Base-by-base conservation (phyloP, 1,139 yeast species). In the Kodamaea sp. region DNA sequence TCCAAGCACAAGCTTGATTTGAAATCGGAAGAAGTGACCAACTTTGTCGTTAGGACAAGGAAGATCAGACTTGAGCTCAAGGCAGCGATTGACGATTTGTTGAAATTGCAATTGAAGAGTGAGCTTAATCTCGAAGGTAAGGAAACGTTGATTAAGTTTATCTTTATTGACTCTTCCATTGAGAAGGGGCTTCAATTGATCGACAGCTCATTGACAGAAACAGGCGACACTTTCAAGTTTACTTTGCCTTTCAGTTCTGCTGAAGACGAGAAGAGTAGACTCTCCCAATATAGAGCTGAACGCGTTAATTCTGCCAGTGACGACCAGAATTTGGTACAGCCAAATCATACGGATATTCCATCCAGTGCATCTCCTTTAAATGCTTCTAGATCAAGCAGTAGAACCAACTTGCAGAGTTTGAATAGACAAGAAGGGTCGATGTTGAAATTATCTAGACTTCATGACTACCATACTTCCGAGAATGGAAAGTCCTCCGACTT, bases 131-230 rank as follows among this genome's bases (percentile, higher is more conserved):
- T 78, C 4, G 84, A 82, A 46, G 92, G 90, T 8, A 83, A 83
- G 49, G 94, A 83, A 50, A 78, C 87, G 0, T 62, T 84, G 35
- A 70, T 84, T 24, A 66, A 88, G 44, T 73, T 83, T 43, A 78
- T 86, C 39, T 74, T 79, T 41, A 68, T 83, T 36, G 89, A 83
- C 55, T 76, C 83, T 7, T 78, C 89, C 8, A 70, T 84, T 34
- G 84, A 80, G 44, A 80, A 78, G 47, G 87, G 86, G 1, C 52
- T 82, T 26, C 69, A 71, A 40, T 59, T 83, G 43, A 63, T 83
- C 40, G 76, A 69, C 43, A 53, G 53, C 18, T 60, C 65, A 1
- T 56, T 66, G 26, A 53, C 43, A 6, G 54, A 54, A n/a, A 48
- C 42, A n/a, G 49, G 42, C 5, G 52, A 46, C 7, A 45, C 26